Conservation (phyloP, 768 basidiomycete genomes). For the Mycena rebaudengoi region DNA sequence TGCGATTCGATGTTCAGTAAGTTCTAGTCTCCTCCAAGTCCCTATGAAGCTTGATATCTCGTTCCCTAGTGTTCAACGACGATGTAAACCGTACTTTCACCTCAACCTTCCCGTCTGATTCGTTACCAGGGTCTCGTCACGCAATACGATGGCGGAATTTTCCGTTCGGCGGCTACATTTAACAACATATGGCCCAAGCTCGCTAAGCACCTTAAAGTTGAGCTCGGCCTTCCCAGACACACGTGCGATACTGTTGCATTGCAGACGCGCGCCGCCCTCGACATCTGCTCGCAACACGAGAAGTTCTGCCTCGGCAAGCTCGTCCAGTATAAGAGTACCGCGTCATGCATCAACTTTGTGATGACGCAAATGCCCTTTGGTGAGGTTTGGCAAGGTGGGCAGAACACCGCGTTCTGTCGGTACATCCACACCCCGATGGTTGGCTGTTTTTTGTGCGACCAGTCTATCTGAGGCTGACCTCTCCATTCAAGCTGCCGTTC, state of each 20-base stretch:
- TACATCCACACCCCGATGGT: constrained; percentile 10
- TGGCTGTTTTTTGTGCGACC: not conserved
- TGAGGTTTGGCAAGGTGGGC: constrained; percentile 7
- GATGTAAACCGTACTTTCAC: too few species aligned
- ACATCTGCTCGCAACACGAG: constrained; percentile 4
- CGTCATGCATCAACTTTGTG: not conserved
- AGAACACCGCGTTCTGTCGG: constrained; percentile 8
- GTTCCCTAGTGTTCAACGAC: not conserved
- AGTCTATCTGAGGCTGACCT: not conserved
- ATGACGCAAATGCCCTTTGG: not conserved
- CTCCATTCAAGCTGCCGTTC: not conserved
- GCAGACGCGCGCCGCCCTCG: not conserved
- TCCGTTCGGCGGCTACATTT: not conserved
- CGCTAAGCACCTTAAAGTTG: not conserved
- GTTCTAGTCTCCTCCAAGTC: too few species aligned
- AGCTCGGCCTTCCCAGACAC: not conserved
- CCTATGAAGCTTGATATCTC: too few species aligned
- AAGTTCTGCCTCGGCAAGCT: not conserved
- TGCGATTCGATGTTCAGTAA: not conserved
- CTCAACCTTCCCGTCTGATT: too few species aligned
- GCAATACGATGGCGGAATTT: not conserved
- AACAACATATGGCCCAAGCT: not conserved
- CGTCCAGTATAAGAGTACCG: not conserved
- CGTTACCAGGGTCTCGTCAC: not conserved
- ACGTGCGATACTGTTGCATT: not conserved